Evolutionary conservation across 352 stramenopile genomes (phyloP).

Genomic region (Albugo candida): DNA sequence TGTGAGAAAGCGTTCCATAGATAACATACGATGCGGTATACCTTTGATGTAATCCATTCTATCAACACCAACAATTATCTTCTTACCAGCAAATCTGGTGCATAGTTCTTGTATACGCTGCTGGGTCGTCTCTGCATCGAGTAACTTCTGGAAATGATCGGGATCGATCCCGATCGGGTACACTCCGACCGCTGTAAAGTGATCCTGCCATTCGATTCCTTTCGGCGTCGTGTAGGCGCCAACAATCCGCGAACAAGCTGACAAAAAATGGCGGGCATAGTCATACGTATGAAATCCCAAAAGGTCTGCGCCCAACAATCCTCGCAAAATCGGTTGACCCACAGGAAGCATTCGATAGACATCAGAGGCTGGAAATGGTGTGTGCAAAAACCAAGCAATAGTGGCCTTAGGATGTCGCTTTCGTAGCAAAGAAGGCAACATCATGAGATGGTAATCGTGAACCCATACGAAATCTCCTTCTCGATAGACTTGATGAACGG

Average conservation of each 20-base stretch:
- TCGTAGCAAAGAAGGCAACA: constrained; percentile 54
- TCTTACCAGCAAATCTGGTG: constrained; percentile 41
- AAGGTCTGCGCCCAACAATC: constrained; percentile 57
- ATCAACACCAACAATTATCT: constrained; percentile 75
- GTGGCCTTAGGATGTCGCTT: constrained; percentile 45
- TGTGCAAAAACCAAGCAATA: constrained; percentile 81
- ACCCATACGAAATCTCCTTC: constrained; percentile 77
- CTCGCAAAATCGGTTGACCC: constrained; percentile 54
- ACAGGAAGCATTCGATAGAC: constrained; percentile 76
- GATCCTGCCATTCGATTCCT: constrained; percentile 58
- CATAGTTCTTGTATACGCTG: constrained; percentile 36
- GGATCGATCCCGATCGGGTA: constrained; percentile 76
- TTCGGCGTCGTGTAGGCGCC: constrained; percentile 56
- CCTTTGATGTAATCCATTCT: constrained; percentile 79
- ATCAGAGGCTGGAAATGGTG: constrained; percentile 65
- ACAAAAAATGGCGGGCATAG: constrained; percentile 71
- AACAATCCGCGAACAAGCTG: constrained; percentile 47
- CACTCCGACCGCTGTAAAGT: constrained; percentile 63
- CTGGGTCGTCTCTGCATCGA: constrained; percentile 25
- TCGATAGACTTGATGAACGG: constrained; percentile 56
- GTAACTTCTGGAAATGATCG: constrained; percentile 56
- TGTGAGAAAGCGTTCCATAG: constrained; percentile 71
- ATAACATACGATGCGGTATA: constrained; percentile 70
- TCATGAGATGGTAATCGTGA: constrained; percentile 82
- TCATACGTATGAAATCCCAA: constrained; percentile 79